phyloP scores from a whole-genome alignment of 2,329 filamentous ascomycete genomes.

The Xylaria sp. region DNA sequence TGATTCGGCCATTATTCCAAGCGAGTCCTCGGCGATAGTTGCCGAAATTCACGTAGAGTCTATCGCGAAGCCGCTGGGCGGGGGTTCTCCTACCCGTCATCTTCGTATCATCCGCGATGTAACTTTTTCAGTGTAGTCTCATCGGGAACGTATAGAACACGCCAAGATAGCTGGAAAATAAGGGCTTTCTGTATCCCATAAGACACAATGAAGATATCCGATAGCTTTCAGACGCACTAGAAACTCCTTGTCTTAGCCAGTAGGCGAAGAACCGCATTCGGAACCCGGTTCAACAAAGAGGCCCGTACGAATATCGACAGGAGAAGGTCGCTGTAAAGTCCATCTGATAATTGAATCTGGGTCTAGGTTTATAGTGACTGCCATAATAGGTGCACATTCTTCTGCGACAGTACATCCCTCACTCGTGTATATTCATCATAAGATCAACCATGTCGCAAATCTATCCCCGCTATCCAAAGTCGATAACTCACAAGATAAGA shows the following conservation, averaged over 20 bases:
- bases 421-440: not conserved
- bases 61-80: not conserved
- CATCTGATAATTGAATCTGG: not conserved
- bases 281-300: conserved; percentile 1
- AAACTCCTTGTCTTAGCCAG: not conserved
- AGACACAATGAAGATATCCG: not conserved
- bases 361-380: not conserved
- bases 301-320: not conserved
- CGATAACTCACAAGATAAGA: not conserved
- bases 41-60: not conserved
- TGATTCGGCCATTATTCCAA: not conserved
- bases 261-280: not conserved
- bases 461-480: not conserved
- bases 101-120: not conserved
- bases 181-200: not conserved
- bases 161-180: not conserved
- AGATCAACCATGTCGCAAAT: not conserved
- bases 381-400: not conserved
- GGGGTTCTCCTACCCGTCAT: not conserved
- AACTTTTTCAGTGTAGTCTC: not conserved
- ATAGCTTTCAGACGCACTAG: not conserved
- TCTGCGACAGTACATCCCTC: not conserved
- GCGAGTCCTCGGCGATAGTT: not conserved
- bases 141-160: not conserved
- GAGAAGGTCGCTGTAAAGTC: not conserved